Evolutionary conservation across 306 rosid genomes (phyloP).

Genomic region (Urtica urens): DNA sequence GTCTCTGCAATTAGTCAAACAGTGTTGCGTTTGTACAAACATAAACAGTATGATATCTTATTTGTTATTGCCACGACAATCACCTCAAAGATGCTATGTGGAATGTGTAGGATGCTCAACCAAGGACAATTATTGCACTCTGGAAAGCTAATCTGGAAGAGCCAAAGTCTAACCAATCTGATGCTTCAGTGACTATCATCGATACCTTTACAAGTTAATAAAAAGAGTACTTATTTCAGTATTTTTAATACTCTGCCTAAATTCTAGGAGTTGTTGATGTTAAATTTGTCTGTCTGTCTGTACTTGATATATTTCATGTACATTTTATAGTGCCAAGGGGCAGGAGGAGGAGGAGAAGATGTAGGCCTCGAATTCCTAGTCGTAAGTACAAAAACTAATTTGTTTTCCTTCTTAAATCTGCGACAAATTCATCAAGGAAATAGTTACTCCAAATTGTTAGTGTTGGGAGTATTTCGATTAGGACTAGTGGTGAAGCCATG

Average conservation of each 20-base stretch:
- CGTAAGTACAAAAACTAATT: conserved; percentile 19
- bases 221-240: conserved; percentile 6
- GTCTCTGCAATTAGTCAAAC: background rate
- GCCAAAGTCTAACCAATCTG: conserved; percentile 67
- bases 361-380: conserved; percentile 21
- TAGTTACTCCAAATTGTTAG: background rate
- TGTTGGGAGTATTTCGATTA: background rate
- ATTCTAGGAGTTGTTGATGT: conserved; percentile 11
- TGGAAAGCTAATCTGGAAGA: conserved; percentile 84
- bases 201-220: conserved; percentile 44
- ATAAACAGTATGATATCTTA: background rate
- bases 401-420: conserved; percentile 1
- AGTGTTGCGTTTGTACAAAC: too few species aligned
- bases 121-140: conserved; percentile 51
- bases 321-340: conserved; percentile 29
- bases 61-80: background rate
- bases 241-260: background rate
- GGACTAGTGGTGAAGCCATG: background rate
- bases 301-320: conserved; percentile 23
- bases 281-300: conserved; percentile 10
- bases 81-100: conserved; percentile 3
- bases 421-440: too few species aligned
- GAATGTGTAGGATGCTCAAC: conserved; percentile 69
- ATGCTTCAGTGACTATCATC: conserved; percentile 59
- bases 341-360: conserved; percentile 30